Conservation (phyloP, 2,329 filamentous ascomycete genomes). For the Rosellinia necatrix region DNA sequence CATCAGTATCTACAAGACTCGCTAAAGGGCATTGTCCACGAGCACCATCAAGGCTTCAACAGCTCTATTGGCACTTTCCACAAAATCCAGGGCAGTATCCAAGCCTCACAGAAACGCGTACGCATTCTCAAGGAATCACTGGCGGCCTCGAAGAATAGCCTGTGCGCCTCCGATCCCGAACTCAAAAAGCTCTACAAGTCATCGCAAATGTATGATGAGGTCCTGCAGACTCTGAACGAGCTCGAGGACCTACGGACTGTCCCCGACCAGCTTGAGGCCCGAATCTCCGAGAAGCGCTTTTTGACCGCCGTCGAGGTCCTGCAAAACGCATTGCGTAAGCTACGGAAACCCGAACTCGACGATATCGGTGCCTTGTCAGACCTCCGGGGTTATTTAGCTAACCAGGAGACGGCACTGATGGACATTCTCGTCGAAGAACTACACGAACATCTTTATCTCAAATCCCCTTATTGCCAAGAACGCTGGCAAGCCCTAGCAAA, state of each 20-base stretch:
- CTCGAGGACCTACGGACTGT: slow-evolving; percentile 88
- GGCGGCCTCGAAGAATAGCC: slow-evolving; percentile 75
- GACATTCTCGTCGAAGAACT: slow-evolving; percentile 97
- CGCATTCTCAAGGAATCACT: slow-evolving; percentile 83
- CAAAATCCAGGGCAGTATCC: slow-evolving; percentile 94
- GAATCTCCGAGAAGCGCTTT: slow-evolving; percentile 96
- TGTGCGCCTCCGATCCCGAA: slow-evolving; percentile 86
- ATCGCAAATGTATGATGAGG: slow-evolving; percentile 87
- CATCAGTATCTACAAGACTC: slow-evolving; percentile 90
- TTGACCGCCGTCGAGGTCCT: slow-evolving; percentile 89
- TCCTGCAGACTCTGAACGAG: slow-evolving; percentile 80
- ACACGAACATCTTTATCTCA: slow-evolving; percentile 95
- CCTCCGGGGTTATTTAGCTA: slow-evolving; percentile 83
- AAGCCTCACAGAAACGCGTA: slow-evolving; percentile 83
- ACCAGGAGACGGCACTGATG: slow-evolving; percentile 88
- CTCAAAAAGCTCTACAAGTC: slow-evolving; percentile 85
- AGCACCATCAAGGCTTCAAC: slow-evolving; percentile 99
- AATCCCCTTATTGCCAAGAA: slow-evolving; percentile 96
- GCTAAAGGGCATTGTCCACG: slow-evolving; percentile 93
- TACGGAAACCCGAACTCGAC: slow-evolving; percentile 87
- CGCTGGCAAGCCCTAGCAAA: slow-evolving; percentile 86
- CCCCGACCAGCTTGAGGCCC: slow-evolving; percentile 89
- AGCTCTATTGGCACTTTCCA: slow-evolving; percentile 98
- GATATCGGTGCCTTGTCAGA: slow-evolving; percentile 88
- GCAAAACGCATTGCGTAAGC: slow-evolving; percentile 81